phyloP scores from a whole-genome alignment of 352 stramenopile species.

The Lagenidium sp. region DNA sequence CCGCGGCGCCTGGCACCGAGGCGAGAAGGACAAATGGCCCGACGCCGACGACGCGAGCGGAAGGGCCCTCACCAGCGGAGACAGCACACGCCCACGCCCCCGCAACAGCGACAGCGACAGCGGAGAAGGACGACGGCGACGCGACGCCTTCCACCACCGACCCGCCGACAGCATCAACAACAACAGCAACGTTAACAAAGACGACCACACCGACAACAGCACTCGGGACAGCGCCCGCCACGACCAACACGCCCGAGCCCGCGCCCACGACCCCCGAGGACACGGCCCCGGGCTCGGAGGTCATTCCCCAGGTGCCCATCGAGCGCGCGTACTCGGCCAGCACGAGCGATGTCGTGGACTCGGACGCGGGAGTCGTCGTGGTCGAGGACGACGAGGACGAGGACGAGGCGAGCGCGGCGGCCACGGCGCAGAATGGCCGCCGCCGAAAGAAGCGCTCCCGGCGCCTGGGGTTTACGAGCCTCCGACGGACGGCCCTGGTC shows the following conservation, averaged over 20 bases:
- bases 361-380: no score
- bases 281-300: no score
- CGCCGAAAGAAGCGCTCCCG: conserved; percentile 7
- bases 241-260: no score
- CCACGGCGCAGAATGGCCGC: background rate
- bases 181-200: background rate
- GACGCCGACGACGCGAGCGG: no score
- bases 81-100: no score
- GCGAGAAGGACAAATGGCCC: background rate
- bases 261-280: no score
- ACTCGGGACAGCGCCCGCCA: background rate
- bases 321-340: background rate
- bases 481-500: no score
- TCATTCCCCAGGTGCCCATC: no score
- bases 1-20: background rate
- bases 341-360: no score
- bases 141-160: background rate
- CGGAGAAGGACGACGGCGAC: background rate
- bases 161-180: background rate
- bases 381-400: no score
- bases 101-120: background rate
- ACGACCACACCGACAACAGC: background rate
- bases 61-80: no score
- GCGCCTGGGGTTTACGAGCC: background rate
- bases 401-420: conserved; percentile 1